Evolutionary conservation across 139 green algal genomes (phyloP), one percentile per base, ranked within the genome.

Genomic region (Medakamo hakoo): DNA sequence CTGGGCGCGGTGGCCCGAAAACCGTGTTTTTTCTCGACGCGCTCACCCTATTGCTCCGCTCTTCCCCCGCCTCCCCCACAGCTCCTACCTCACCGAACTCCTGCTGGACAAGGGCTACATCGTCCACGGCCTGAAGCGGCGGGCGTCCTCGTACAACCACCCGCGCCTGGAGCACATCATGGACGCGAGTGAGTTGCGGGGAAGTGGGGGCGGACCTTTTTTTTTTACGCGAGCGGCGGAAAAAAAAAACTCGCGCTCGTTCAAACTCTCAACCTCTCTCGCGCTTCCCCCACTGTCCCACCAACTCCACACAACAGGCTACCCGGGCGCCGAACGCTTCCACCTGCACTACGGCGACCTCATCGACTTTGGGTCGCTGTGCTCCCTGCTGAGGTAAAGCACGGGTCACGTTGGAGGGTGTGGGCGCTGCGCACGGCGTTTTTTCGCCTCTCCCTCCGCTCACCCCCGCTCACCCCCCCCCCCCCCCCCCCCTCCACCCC

Each of bases 81-180:
- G 83, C 4, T 73, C 66, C 23, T 91, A 91, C 61, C 67, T 91
- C 1, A 67, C 71, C 4, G 82, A 89, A 57, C 65, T 91, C n/a
- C 65, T 91, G 52, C 75, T 91, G 3, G 61, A 40, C 21, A 80
- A 81, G 59, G 83, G 83, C 23, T 90, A 89, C 69, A 63, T 80
- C 5, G 83, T 89, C 0, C 82, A 90, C 67, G 82, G 80, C 29
- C 79, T 86, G 30, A 84, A 81, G 27, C 69, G 80, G 18, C 68
- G 76, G 48, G 68, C 75, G 1, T 79, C 70, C 20, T 76, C 68
- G 49, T 81, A 76, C 69, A 88, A 90, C 60, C 79, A 76, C 40
- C 63, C 72, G 25, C 75, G 79, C 9, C 63, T 90, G 16, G 75
- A 86, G 30, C 76, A 82, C 64, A 79, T 86, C 58, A 24, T 32